These are phyloP conservation scores for Penicillium sp. DNA, from an alignment of 2,329 filamentous ascomycete species.

Conservation along the genomic window DNA sequence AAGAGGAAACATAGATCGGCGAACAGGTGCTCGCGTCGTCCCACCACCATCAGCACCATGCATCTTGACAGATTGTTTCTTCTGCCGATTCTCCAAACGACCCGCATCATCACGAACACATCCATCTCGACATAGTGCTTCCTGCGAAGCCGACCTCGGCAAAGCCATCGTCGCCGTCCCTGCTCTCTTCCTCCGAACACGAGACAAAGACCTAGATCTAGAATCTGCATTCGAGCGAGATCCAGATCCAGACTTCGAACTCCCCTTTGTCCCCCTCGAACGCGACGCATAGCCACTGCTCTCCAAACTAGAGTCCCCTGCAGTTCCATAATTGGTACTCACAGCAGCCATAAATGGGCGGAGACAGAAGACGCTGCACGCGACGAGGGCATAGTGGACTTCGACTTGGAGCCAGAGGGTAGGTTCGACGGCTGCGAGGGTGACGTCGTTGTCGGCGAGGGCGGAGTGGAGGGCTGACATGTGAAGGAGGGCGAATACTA, in stretches of 20 bases:
- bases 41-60: not conserved
- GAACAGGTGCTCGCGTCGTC: not conserved
- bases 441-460: slow-evolving; percentile 35
- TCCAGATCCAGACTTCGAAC: slow-evolving; percentile 15
- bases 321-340: slow-evolving; percentile 38
- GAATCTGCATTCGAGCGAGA: slow-evolving; percentile 15
- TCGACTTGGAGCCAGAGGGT: slow-evolving; percentile 40
- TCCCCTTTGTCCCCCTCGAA: slow-evolving; percentile 16
- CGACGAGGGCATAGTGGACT: slow-evolving; percentile 37
- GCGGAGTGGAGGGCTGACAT: slow-evolving; percentile 32
- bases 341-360: slow-evolving; percentile 39
- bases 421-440: slow-evolving; percentile 33
- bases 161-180: slow-evolving; percentile 5
- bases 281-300: slow-evolving; percentile 24
- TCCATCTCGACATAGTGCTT: slow-evolving; percentile 3
- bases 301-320: slow-evolving; percentile 32
- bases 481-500: slow-evolving; percentile 39
- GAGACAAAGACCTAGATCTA: slow-evolving; percentile 8
- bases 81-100: not conserved
- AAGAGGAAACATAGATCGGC: slow-evolving; percentile 17
- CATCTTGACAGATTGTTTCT: not conserved
- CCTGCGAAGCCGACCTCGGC: slow-evolving; percentile 6
- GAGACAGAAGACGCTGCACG: slow-evolving; percentile 39
- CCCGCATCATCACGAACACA: not conserved
- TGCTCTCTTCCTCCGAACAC: slow-evolving; percentile 8